Evolutionary conservation across 2,329 filamentous ascomycete species (phyloP).

Genomic region (Phyllosticta citribraziliensis): DNA sequence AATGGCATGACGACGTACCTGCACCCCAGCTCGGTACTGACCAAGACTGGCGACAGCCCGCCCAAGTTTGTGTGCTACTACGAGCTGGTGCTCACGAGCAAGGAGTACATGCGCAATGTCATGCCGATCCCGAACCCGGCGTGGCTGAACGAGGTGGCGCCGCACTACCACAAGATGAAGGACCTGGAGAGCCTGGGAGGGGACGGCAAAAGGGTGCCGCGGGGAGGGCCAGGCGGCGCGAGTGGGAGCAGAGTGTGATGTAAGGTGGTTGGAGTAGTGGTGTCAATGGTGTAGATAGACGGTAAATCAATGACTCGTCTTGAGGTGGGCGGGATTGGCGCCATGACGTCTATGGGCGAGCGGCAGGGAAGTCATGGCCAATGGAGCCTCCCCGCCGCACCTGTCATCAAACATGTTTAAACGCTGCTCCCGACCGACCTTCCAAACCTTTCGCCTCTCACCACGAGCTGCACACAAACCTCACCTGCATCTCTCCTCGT

Average conservation of each 20-base stretch:
- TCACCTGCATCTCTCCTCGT: background rate
- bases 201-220: conserved; percentile 56
- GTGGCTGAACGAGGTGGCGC: conserved; percentile 83
- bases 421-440: background rate
- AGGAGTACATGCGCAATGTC: conserved; percentile 86
- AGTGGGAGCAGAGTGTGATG: conserved; percentile 1
- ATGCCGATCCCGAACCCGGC: conserved; percentile 67
- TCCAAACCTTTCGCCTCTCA: background rate
- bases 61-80: conserved; percentile 86
- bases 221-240: conserved; percentile 41
- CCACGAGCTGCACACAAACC: background rate
- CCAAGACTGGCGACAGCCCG: conserved; percentile 61
- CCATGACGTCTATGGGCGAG: conserved; percentile 7
- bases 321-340: background rate
- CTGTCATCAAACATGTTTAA: background rate
- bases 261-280: background rate
- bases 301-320: background rate
- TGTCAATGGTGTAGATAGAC: background rate
- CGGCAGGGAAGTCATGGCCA: conserved; percentile 3
- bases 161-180: conserved; percentile 89
- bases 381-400: conserved; percentile 3
- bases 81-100: conserved; percentile 70
- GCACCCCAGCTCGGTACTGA: conserved; percentile 79
- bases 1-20: conserved; percentile 80
- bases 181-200: conserved; percentile 69